Evolutionary conservation across 805 yeast species (phyloP), one percentile per base, ranked within the genome.

Genomic region (Saccharomycopsis schoenii): DNA sequence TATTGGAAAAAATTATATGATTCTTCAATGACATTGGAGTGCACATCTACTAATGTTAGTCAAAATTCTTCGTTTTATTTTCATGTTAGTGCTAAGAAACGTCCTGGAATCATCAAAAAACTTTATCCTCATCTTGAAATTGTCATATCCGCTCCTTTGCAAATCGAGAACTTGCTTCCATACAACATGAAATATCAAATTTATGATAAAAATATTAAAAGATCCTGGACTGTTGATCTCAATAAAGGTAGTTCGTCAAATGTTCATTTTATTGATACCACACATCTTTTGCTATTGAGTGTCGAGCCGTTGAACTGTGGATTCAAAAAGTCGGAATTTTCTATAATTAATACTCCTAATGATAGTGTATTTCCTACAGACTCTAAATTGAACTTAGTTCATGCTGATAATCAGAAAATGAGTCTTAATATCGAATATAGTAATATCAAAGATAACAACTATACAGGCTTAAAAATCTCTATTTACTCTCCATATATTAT

Each of bases 401-500:
- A 81, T 59, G 79, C 76, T 2, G 85, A 83, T 67, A 94, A 91
- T 0, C 97, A 89, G 67, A 69, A 76, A 19, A 74, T 94, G 57
- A 79, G 80, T 59, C 74, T 94, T 47, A 77, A 78, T 19, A 74
- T 94, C 6, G 85, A 83, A 62, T 93, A 91, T 69, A 78, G 29
- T 21, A 52, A 50, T 14, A 39, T 17, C 9, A 29, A 34, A 5
- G 77, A 76, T 12, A 77, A 78, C 0, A 75, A 79, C 10, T 80
- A 83, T 40, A 79, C 86, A 1, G 88, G 90, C 37, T 75, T 84
- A 64, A 80, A 83, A 64, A 80, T 90, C 1, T 80, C 81, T 12
- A 77, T 94, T n/a, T 90, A 83, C 68, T 76, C 97, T 0, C 97
- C 97, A 0, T 94, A 93, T 68, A 77, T 94, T 55, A 74, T 94